A percentile compares a stretch with the other conserved stretches of the same genome.
phyloP scores from a whole-genome alignment of 2,329 filamentous ascomycete species.

The Bipolaris victoriae region DNA sequence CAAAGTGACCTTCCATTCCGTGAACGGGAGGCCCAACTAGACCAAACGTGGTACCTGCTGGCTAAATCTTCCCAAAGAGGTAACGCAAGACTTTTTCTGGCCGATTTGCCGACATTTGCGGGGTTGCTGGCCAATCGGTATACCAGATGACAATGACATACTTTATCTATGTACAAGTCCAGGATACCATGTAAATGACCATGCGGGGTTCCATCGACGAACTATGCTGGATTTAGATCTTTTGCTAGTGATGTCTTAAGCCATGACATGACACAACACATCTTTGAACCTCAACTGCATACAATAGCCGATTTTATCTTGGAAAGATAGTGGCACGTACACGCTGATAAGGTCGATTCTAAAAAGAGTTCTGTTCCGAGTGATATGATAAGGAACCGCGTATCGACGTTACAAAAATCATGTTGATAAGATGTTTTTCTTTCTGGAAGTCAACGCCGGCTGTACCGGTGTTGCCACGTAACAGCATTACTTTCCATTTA shows the following conservation, averaged over 20 bases:
- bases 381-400: neutral
- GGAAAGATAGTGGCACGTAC: neutral
- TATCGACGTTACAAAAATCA: neutral
- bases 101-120: neutral
- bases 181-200: neutral
- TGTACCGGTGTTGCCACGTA: neutral
- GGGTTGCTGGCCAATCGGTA: neutral
- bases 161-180: neutral
- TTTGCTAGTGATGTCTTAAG: neutral
- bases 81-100: neutral
- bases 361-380: neutral
- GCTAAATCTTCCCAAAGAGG: neutral
- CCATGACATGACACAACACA: neutral
- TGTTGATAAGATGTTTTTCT: neutral
- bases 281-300: neutral
- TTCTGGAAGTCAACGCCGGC: neutral
- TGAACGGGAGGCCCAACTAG: neutral
- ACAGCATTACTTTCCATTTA: neutral
- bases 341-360: neutral
- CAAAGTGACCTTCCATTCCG: neutral
- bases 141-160: neutral
- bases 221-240: neutral
- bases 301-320: neutral
- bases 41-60: neutral
- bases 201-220: neutral